Conservation (phyloP, 2,329 filamentous ascomycete genomes). For the Penicillium sp. region DNA sequence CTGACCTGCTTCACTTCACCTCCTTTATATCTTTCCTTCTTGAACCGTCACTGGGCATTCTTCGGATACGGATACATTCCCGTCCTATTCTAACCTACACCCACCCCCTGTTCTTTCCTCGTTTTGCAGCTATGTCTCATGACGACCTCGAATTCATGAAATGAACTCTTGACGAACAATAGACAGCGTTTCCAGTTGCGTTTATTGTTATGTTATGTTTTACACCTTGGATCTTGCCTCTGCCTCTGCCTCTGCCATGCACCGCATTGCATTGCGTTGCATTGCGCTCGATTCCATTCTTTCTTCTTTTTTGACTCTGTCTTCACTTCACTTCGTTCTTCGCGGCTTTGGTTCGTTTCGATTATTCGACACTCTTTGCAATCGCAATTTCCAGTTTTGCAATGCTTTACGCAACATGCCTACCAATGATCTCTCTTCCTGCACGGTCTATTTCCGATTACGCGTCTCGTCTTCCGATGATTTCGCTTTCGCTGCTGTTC, state of each 20-base stretch:
- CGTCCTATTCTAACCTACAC: neutral
- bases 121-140: constrained; percentile 9
- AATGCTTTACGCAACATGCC: neutral
- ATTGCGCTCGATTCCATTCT: neutral
- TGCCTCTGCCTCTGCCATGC: neutral
- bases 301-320: neutral
- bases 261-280: neutral
- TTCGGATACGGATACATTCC: too few species aligned
- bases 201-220: constrained; percentile 24
- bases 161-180: constrained; percentile 38
- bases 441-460: neutral
- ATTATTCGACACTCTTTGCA: neutral
- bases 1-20: neutral
- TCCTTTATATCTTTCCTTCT: neutral
- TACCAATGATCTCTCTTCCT: neutral
- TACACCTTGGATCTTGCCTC: constrained; percentile 3
- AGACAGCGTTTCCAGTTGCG: constrained; percentile 37
- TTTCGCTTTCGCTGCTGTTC: neutral
- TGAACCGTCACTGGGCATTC: too few species aligned
- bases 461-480: neutral
- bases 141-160: constrained; percentile 24
- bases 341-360: neutral
- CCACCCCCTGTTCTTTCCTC: neutral
- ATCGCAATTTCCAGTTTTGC: neutral
- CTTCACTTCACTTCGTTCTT: neutral